Evolutionary conservation across 176 grass and related monocot genomes (phyloP).

Genomic region (Oryza glumipatula): DNA sequence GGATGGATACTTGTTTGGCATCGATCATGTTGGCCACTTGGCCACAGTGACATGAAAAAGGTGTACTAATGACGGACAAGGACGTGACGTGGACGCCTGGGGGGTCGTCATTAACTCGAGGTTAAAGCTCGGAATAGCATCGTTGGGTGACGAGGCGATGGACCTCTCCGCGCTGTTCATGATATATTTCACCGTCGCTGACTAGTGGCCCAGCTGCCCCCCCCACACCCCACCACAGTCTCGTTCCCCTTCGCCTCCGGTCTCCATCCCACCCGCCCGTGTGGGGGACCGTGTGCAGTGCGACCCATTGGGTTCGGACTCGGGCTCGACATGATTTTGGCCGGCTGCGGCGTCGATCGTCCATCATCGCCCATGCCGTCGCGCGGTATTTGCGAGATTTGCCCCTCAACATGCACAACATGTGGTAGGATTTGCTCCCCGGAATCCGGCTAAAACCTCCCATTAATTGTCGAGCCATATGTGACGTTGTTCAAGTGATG

Average conservation of each 20-base stretch:
- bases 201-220: background rate
- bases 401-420: background rate
- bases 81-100: background rate
- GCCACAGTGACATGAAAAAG: background rate
- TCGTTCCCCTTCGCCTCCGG: background rate
- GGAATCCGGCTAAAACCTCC: too few relatives aligned
- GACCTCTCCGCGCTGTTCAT: background rate
- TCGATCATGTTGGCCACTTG: background rate
- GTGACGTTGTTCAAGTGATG: too few relatives aligned
- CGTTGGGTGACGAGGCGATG: background rate
- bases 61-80: background rate
- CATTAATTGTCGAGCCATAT: too few relatives aligned
- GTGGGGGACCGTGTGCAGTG: conserved; percentile 1
- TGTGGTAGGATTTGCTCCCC: too few relatives aligned
- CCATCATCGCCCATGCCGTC: conserved; percentile 15
- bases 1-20: background rate
- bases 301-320: too few relatives aligned
- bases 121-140: background rate
- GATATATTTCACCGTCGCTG: background rate
- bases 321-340: background rate
- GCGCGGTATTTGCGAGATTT: conserved; percentile 2
- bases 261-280: background rate
- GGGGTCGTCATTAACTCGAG: background rate
- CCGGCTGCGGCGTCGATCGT: background rate
- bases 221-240: background rate